These are phyloP conservation scores for Dioszegia aurantiaca DNA, from an alignment of 768 basidiomycete genomes.

Conservation along the genomic window DNA sequence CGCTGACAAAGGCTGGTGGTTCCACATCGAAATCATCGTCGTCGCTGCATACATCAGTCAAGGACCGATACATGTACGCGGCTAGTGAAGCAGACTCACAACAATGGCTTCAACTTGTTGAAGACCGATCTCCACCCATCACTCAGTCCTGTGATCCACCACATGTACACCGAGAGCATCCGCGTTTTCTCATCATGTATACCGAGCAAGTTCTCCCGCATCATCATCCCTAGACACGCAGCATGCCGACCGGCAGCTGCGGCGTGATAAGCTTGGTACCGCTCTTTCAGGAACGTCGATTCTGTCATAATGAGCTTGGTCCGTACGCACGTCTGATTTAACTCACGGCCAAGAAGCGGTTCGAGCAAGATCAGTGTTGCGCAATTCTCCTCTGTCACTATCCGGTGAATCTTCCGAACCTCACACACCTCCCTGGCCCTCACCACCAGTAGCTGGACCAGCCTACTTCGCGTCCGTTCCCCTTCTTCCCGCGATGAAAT, in stretches of 20 bases:
- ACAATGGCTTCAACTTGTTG: conserved; percentile 76
- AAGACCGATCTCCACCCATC: conserved; percentile 82
- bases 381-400: conserved; percentile 74
- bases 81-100: conserved; percentile 52
- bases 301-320: background rate
- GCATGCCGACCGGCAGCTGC: conserved; percentile 22
- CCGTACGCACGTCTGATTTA: too few species aligned
- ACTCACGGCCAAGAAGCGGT: conserved; percentile 81
- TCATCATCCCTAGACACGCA: conserved; percentile 33
- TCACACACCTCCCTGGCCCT: conserved; percentile 83
- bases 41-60: background rate
- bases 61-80: background rate
- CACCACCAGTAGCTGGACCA: conserved; percentile 74
- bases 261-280: conserved; percentile 14
- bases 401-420: conserved; percentile 76
- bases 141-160: conserved; percentile 80
- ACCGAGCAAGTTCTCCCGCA: conserved; percentile 22
- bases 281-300: conserved; percentile 7
- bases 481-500: conserved; percentile 23
- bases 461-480: conserved; percentile 62
- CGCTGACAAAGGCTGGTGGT: background rate
- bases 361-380: conserved; percentile 79
- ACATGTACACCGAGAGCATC: conserved; percentile 60
- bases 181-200: conserved; percentile 31
- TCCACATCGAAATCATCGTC: conserved; percentile 7